These are phyloP conservation scores for Saraca asoca DNA, from an alignment of 331 rosid species.

Conservation along the genomic window DNA sequence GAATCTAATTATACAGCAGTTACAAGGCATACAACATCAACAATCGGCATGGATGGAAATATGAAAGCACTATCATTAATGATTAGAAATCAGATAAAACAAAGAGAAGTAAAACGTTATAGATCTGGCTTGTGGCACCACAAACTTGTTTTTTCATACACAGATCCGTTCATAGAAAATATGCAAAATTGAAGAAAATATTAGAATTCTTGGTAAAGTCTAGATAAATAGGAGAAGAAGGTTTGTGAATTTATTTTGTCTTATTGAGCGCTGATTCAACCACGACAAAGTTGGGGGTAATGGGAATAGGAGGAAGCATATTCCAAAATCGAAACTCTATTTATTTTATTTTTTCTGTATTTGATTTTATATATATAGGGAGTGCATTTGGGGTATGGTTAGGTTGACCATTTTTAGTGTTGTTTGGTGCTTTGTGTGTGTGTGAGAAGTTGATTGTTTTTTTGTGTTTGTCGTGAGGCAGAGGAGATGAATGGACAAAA, in stretches of 20 bases:
- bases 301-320: slow-evolving; percentile 24
- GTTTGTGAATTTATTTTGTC: not conserved
- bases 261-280: not conserved
- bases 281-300: not conserved
- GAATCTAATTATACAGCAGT: not conserved
- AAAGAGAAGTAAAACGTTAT: not conserved
- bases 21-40: not conserved
- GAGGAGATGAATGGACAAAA: slow-evolving; percentile 30
- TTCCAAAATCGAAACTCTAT: slow-evolving; percentile 26
- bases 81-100: not conserved
- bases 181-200: too few species aligned
- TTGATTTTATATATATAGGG: not conserved
- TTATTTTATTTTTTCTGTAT: not conserved
- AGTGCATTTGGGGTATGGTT: not conserved
- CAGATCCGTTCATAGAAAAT: not conserved
- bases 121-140: slow-evolving; percentile 27
- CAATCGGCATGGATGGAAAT: slow-evolving; percentile 8
- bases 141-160: not conserved
- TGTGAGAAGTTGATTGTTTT: not conserved
- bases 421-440: not conserved
- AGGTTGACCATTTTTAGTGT: slow-evolving; percentile 7
- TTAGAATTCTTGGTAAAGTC: not conserved
- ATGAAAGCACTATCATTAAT: not conserved
- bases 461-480: not conserved
- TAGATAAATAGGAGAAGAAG: not conserved